These are phyloP conservation scores for Mycena olivaceomarginata DNA, from an alignment of 768 basidiomycete genomes.

Conservation along the genomic window DNA sequence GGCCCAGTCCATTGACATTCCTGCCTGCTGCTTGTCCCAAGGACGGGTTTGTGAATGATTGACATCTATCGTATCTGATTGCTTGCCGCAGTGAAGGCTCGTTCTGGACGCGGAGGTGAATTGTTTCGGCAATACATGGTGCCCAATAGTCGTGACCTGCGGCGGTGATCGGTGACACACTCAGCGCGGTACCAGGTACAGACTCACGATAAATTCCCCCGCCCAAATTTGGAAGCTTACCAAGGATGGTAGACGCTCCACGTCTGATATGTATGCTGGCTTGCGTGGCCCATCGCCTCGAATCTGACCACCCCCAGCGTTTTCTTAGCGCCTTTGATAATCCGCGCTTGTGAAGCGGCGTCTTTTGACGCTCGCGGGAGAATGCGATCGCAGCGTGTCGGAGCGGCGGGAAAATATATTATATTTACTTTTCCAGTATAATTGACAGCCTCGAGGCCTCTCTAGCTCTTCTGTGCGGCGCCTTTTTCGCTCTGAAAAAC, in stretches of 20 bases:
- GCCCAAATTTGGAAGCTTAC: not conserved
- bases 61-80: no score
- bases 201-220: conserved; percentile 5
- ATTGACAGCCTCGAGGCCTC: conserved; percentile 20
- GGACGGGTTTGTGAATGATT: not conserved
- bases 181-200: not conserved
- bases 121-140: no score
- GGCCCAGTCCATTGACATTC: not conserved
- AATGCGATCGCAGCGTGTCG: not conserved
- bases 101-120: no score
- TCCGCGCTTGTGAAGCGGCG: conserved; percentile 16
- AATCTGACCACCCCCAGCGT: conserved; percentile 3
- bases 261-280: not conserved
- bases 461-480: conserved; percentile 24
- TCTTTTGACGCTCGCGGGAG: conserved; percentile 27
- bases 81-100: no score
- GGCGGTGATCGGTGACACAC: not conserved
- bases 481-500: not conserved
- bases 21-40: not conserved
- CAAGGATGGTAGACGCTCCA: not conserved
- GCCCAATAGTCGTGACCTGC: not conserved
- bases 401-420: not conserved
- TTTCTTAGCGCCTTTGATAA: not conserved
- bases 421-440: conserved; percentile 13
- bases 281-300: not conserved